Base-by-base conservation (phyloP, 768 basidiomycete genomes). In the Tylopilus vinaceipallidus region DNA sequence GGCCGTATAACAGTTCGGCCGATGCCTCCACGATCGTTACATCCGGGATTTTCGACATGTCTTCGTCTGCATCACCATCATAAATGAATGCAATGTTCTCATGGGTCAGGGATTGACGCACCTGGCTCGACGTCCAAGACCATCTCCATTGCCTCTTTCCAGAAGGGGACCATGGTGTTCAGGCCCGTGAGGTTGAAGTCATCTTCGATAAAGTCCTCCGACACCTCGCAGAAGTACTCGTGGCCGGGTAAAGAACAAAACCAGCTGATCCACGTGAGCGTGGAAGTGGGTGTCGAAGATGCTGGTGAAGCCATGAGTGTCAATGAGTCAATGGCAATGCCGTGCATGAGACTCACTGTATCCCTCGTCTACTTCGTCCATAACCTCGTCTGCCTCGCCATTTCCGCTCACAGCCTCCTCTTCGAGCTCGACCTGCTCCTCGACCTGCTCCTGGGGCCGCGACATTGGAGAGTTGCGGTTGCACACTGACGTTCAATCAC, bases 121-220 rank as follows among this genome's bases (percentile, higher is more conserved):
- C 95, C 94, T 76, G 97, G 93, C 72, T 99, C 97, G 45, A 98
- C 95, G 72, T 99, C 97, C 57, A 99, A 72, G 14, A 99, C 93
- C 97, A 99, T 99, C 74, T 99, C 97, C 87, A 99, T 90, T 38
- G 97, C 97, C 69, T 99, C 97, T 69, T 98, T 98, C 93, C 95
- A 99, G 67, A 99, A 99, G 8, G 97, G 97, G 16, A 98, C 97
- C 85, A 95, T 85, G 27, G 81, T 80, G 64, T 94, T 95, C 67
- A 99, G 72, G 6, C 97, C 97, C 6, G 97, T 99, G 33, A 99
- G 76, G 73, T 99, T 99, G 75, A 99, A 99, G 66, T 98, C 92
- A 72, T 99, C 97, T 68, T 98, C 93, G 68, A 99, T 98, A 71
- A 98, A 99, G 67, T 99, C 97, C 66, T 97, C 95, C 50, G 91